Conservation (phyloP, 192 early-diverging fungal genomes). For the Coemansia sp. region DNA sequence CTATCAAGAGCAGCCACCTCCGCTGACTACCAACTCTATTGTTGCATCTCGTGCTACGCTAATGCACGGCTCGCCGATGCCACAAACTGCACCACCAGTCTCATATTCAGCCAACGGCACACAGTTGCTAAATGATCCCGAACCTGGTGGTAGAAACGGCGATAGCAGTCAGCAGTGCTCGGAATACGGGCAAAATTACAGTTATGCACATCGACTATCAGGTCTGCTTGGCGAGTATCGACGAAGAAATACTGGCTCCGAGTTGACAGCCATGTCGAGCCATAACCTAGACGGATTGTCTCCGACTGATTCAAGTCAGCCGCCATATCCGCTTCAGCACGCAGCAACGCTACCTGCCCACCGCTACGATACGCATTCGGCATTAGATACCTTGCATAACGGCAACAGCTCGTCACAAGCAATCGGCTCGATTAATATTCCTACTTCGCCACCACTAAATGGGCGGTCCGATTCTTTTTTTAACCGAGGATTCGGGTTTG, state of each 20-base stretch:
- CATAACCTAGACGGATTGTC: conserved; percentile 10
- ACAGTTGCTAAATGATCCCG: conserved; percentile 44
- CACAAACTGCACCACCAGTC: conserved; percentile 38
- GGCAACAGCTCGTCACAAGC: conserved; percentile 12
- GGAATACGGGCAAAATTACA: neutral
- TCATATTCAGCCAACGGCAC: conserved; percentile 54
- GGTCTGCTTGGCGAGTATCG: conserved; percentile 10
- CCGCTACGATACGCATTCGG: neutral
- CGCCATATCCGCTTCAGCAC: conserved; percentile 27
- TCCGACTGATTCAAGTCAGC: neutral
- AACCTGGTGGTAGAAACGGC: conserved; percentile 8
- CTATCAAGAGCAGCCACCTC: neutral
- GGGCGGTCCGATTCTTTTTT: conserved; percentile 33
- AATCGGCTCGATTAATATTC: conserved; percentile 45
- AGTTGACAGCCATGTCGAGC: conserved; percentile 11
- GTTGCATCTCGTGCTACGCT: neutral
- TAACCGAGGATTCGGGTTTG: conserved; percentile 11
- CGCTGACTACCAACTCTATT: neutral
- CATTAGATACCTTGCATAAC: neutral
- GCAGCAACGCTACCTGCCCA: conserved; percentile 29
- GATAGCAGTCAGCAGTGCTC: neutral
- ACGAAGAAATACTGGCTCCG: neutral
- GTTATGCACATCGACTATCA: conserved; percentile 4
- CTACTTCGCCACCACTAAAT: conserved; percentile 41
- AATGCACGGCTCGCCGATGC: conserved; percentile 2